phyloP scores from a whole-genome alignment of 495 filamentous ascomycete genomes.

The Lophium mytilinum region DNA sequence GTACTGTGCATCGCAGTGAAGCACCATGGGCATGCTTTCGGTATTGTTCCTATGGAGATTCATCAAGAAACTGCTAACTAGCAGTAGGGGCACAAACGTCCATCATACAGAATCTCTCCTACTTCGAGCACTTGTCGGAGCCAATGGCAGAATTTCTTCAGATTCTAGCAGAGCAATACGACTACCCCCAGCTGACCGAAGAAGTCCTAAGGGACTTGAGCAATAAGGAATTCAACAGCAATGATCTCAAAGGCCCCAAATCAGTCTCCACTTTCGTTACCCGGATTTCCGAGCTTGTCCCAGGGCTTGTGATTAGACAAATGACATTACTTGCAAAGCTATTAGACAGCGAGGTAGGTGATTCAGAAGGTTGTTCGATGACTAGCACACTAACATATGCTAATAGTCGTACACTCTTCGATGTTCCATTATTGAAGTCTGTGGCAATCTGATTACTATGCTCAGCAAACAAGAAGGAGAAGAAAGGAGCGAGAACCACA shows the following conservation, averaged over 20 bases:
- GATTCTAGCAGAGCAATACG: constrained; percentile 93
- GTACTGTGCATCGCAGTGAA: constrained; percentile 95
- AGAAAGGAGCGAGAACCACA: constrained; percentile 81
- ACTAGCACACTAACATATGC: constrained; percentile 20
- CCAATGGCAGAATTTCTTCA: constrained; percentile 98
- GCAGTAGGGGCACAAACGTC: constrained; percentile 83
- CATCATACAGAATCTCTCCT: constrained; percentile 92
- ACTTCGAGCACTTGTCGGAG: constrained; percentile 96
- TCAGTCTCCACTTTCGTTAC: constrained; percentile 95
- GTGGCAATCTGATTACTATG: constrained; percentile 89
- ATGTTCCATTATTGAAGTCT: constrained; percentile 93
- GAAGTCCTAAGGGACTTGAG: constrained; percentile 88
- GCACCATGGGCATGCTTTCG: constrained; percentile 95
- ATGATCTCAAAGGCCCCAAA: constrained; percentile 90
- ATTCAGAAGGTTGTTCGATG: background rate
- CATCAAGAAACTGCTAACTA: background rate
- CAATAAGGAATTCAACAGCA: constrained; percentile 96
- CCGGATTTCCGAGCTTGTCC: constrained; percentile 91
- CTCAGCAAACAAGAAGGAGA: constrained; percentile 70
- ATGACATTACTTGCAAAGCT: constrained; percentile 91
- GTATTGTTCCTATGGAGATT: constrained; percentile 41
- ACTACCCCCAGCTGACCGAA: constrained; percentile 91
- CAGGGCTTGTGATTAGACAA: constrained; percentile 90
- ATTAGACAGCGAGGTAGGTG: constrained; percentile 78
- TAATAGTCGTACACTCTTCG: constrained; percentile 80